phyloP scores from a whole-genome alignment of 768 basidiomycete species.

The Chlorophyllum brunneum region DNA sequence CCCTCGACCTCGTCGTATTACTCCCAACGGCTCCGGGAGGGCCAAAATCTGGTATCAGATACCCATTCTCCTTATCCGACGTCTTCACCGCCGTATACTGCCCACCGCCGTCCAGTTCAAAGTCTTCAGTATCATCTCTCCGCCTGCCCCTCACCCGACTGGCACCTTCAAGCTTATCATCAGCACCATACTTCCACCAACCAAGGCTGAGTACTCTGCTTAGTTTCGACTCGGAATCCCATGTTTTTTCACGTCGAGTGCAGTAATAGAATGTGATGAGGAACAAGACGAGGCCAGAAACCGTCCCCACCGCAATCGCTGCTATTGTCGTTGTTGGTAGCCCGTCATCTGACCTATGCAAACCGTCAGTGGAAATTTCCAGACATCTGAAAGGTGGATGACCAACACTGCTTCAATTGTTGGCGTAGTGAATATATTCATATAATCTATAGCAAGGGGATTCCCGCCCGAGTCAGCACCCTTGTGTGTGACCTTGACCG shows the following conservation, averaged over 20 bases:
- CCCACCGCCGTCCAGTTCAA: slow-evolving; percentile 5
- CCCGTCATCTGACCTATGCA: background rate
- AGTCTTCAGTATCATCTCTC: background rate
- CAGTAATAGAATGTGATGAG: background rate
- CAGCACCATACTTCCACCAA: background rate
- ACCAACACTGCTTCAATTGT: slow-evolving; percentile 20
- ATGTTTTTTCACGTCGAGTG: background rate
- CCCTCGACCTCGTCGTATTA: background rate
- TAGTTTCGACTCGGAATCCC: background rate
- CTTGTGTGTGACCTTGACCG: slow-evolving; percentile 13
- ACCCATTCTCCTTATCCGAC: background rate
- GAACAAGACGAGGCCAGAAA: background rate
- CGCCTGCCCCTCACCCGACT: background rate
- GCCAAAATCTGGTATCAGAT: background rate
- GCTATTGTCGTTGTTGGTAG: background rate
- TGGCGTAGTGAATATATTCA: slow-evolving; percentile 23
- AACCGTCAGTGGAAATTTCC: background rate
- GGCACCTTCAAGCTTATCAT: background rate
- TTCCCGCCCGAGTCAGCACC: slow-evolving; percentile 12
- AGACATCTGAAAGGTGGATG: background rate
- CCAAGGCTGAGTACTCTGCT: background rate
- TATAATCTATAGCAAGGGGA: slow-evolving; percentile 27
- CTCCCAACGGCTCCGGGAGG: too few species aligned
- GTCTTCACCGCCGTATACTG: background rate
- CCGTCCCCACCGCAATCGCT: slow-evolving; percentile 6